Percentiles rank a stretch among this genome's conserved stretches.
These are phyloP conservation scores for Diplosphaera chodatii DNA, from an alignment of 139 green algal species.

Conservation along the genomic window DNA sequence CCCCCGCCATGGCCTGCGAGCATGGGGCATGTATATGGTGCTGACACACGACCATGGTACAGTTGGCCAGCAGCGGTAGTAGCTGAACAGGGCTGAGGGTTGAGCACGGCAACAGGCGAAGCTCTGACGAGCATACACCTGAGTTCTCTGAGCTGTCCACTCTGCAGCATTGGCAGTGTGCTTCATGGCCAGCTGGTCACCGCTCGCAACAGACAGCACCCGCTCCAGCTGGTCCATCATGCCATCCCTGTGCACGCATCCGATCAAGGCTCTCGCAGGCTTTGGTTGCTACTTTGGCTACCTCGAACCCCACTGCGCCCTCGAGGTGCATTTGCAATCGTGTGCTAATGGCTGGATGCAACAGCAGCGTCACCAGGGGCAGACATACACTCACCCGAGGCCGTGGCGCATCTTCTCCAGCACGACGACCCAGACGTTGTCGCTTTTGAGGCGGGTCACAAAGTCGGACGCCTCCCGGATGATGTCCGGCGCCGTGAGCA, in stretches of 20 bases:
- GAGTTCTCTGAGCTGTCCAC: conserved; percentile 57
- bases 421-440: conserved; percentile 85
- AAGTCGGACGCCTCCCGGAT: conserved; percentile 81
- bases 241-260: conserved; percentile 71
- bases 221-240: conserved; percentile 87
- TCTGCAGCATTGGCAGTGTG: conserved; percentile 16
- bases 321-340: no score
- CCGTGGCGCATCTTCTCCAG: conserved; percentile 82
- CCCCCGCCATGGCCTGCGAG: conserved; percentile 60
- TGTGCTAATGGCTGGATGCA: no score
- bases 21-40: no score
- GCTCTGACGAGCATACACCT: no score
- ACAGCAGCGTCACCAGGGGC: no score
- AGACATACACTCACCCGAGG: conserved; percentile 24
- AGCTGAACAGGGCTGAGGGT: no score
- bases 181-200: conserved; percentile 40
- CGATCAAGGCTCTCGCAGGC: no score
- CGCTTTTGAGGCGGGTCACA: conserved; percentile 74
- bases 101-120: no score
- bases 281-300: no score
- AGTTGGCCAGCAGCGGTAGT: no score
- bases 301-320: no score
- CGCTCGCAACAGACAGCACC: conserved; percentile 70
- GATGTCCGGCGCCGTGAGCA: conserved; percentile 76
- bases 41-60: no score